Conservation (phyloP, 2,329 filamentous ascomycete genomes). For the Tolypocladium album region DNA sequence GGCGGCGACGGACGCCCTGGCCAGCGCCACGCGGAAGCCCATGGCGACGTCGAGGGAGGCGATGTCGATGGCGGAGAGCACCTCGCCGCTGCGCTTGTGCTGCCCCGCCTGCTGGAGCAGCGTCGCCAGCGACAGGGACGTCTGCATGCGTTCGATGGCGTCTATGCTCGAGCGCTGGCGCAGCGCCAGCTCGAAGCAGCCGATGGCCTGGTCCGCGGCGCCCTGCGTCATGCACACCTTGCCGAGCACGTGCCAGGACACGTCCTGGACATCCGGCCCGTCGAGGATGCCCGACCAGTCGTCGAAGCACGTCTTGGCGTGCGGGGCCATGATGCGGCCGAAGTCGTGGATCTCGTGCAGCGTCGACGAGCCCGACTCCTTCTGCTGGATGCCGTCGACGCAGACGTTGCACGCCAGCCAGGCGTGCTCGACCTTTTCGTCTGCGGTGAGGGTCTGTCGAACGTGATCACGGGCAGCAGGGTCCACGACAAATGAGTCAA, state of each 20-base stretch:
- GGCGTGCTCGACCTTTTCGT: constrained; percentile 9
- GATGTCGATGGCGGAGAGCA: constrained; percentile 10
- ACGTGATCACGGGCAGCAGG: constrained; percentile 9
- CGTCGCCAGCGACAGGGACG: constrained; percentile 10
- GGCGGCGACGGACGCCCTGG: constrained; percentile 11
- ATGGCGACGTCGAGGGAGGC: constrained; percentile 11
- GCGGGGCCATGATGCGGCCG: constrained; percentile 14
- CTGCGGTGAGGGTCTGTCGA: constrained; percentile 8
- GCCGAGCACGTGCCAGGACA: constrained; percentile 26
- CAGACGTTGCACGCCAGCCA: constrained; percentile 15
- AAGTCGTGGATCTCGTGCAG: constrained; percentile 13
- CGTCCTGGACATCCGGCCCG: constrained; percentile 16
- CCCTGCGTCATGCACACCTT: constrained; percentile 16
- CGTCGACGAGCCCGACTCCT: constrained; percentile 8
- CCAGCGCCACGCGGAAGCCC: constrained; percentile 12
- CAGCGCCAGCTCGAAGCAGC: constrained; percentile 14
- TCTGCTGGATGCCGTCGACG: constrained; percentile 10
- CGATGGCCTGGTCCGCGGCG: constrained; percentile 11
- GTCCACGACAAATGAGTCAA: constrained; percentile 13
- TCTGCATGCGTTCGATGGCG: constrained; percentile 10
- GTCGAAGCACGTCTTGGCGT: constrained; percentile 15
- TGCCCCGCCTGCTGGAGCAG: constrained; percentile 10
- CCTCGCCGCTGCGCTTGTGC: constrained; percentile 7
- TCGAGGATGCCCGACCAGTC: constrained; percentile 12
- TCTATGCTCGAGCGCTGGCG: constrained; percentile 6